These are phyloP conservation scores for Microsporum ferrugineum DNA, from an alignment of 2,329 filamentous ascomycete genomes.

Conservation along the genomic window DNA sequence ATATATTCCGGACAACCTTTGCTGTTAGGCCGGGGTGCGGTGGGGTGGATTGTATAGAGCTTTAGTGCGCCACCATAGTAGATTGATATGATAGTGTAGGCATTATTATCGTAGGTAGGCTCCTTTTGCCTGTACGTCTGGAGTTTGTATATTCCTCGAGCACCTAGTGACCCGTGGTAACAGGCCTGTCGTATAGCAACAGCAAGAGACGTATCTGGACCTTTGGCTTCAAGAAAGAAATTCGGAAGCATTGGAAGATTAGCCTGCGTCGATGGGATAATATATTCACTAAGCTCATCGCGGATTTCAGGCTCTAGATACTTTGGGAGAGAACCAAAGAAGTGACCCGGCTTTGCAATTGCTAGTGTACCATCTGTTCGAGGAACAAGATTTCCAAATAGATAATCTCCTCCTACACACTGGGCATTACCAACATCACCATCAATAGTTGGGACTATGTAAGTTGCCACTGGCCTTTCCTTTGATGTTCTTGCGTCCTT, in stretches of 20 bases:
- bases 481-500: conserved; percentile 11
- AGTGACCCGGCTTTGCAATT: conserved; percentile 22
- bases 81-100: conserved; percentile 28
- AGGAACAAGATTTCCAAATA: conserved; percentile 27
- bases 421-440: conserved; percentile 13
- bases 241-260: conserved; percentile 29
- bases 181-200: conserved; percentile 27
- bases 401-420: conserved; percentile 16
- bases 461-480: conserved; percentile 25
- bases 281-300: conserved; percentile 15
- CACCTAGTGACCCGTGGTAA: conserved; percentile 30
- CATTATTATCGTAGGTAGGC: conserved; percentile 29
- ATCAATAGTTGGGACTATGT: conserved; percentile 23
- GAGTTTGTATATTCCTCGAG: conserved; percentile 30
- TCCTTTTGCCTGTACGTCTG: conserved; percentile 26
- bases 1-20: conserved; percentile 8
- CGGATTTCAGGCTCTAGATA: conserved; percentile 21
- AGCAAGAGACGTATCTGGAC: conserved; percentile 21
- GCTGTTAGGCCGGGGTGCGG: not conserved
- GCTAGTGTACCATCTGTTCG: conserved; percentile 25
- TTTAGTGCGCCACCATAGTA: conserved; percentile 9
- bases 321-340: conserved; percentile 21
- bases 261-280: conserved; percentile 22
- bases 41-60: conserved; percentile 6
- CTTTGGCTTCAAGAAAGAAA: conserved; percentile 19